Base-by-base conservation (phyloP, 139 green algal genomes). In the Chlamydomonas incerta region DNA sequence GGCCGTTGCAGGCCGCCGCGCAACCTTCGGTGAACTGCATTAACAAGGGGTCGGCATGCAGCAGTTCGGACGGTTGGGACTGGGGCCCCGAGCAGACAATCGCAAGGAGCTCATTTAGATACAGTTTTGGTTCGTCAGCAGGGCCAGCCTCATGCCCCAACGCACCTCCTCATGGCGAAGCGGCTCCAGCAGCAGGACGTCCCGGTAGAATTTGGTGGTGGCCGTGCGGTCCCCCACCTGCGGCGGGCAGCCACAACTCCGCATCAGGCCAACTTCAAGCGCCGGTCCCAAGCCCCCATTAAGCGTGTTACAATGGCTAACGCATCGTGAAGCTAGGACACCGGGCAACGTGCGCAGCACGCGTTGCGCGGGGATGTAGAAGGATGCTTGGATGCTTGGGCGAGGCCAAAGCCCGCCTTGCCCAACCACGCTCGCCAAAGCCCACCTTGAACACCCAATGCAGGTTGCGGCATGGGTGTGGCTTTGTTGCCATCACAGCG, bases 1-100 rank as follows among this genome's bases (percentile, higher is more conserved):
- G 91, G 3, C 91, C 91, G 55, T 94, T 94, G 84, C 91, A 94
- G 28, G 91, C 73, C 1, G 91, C 91, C 6, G 73, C 74, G 55
- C 91, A 94, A 35, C 89, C 89, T 57, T 94, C 90, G 14, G 79
- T 70, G 58, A 94, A 94, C 85, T 89, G 68, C 63, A 52, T 23
- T 58, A 15, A 15, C 52, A 15, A 11, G 13, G 13, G 15, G 52
- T 58, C 13, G 15, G 13, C 52, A 11, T 58, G 58, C 58, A 66
- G 58, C 17, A 11, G 18, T 29, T 10, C 58, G 20, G 21, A 11
- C 26, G 34, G 8, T 26, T 69, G 4, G 8, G 2, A 24, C 28
- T 34, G 4, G 26, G 2, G 26, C 62, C 6, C 28, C 28, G 4
- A 65, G 20, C 57, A 24, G 14, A 24, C 57, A 4, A 26, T 18